Conservation (phyloP, 805 yeast species). For the Metschnikowia peoriensis region DNA sequence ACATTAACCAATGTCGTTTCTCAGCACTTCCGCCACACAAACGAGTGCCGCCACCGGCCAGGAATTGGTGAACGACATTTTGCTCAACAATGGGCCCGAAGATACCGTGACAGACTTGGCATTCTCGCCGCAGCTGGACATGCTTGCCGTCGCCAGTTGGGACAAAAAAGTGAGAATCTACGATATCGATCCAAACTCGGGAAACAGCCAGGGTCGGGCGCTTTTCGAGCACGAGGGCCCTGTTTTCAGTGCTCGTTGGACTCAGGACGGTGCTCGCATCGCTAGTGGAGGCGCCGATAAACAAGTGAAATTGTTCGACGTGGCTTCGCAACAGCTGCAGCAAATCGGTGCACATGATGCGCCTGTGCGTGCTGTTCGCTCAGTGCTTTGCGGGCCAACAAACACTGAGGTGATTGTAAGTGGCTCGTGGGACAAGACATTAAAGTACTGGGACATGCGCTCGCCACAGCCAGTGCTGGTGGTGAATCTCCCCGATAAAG, state of each 20-base stretch:
- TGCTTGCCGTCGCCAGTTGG: slow-evolving; percentile 85
- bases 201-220: slow-evolving; percentile 85
- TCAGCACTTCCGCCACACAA: slow-evolving; percentile 24
- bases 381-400: slow-evolving; percentile 81
- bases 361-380: slow-evolving; percentile 70
- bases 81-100: slow-evolving; percentile 79
- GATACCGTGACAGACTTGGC: slow-evolving; percentile 83
- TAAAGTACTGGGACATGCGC: slow-evolving; percentile 93
- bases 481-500: slow-evolving; percentile 82
- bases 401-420: slow-evolving; percentile 81
- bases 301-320: slow-evolving; percentile 78
- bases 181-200: slow-evolving; percentile 71
- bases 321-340: slow-evolving; percentile 75
- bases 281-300: slow-evolving; percentile 91
- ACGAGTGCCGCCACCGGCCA: slow-evolving; percentile 50
- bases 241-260: slow-evolving; percentile 79
- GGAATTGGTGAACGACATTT: slow-evolving; percentile 68
- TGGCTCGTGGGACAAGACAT: slow-evolving; percentile 96
- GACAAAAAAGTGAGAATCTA: slow-evolving; percentile 92
- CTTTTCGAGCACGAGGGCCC: slow-evolving; percentile 89
- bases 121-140: slow-evolving; percentile 84
- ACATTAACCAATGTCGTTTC: slow-evolving; percentile 35
- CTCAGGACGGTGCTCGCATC: slow-evolving; percentile 82
- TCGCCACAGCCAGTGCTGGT: slow-evolving; percentile 80
- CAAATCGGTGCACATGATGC: slow-evolving; percentile 87